Evolutionary conservation across 2,329 filamentous ascomycete genomes (phyloP), one percentile per base, ranked within the genome.

Genomic region (Apiospora arundinis): DNA sequence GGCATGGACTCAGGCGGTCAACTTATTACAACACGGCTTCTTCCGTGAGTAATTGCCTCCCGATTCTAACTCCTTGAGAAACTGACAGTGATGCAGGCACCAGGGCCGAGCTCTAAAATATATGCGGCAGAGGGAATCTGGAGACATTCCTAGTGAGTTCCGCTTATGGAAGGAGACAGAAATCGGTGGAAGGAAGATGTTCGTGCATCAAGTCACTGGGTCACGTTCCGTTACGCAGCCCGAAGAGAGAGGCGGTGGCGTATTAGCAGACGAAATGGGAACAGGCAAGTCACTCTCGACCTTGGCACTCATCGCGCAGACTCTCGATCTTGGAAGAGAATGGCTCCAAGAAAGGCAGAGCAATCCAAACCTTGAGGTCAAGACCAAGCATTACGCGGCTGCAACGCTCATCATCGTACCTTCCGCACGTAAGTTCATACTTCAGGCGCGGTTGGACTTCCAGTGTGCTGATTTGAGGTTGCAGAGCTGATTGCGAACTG

Each of bases 401-500:
- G 6, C 56, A 5, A 65, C 56, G 1, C 56, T 65, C 7, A 14
- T 65, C 1, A 23, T 65, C 18, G 37, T 70, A 1, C 69, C 69
- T 21, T 70, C 69, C 12, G 69, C 44, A 7, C 45, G 69, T 70
- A 40, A 66, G 60, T 45, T n/a, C n/a, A n/a, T n/a, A n/a, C n/a
- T n/a, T n/a, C n/a, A n/a, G n/a, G n/a, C n/a, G n/a, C n/a, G n/a
- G n/a, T n/a, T n/a, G n/a, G n/a, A n/a, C n/a, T n/a, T n/a, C n/a
- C n/a, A n/a, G n/a, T n/a, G n/a, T n/a, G n/a, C n/a, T n/a, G n/a
- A n/a, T n/a, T n/a, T n/a, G n/a, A n/a, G n/a, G n/a, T n/a, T n/a
- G n/a, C n/a, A n/a, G n/a, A n/a, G n/a, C n/a, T n/a, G n/a, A n/a
- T n/a, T n/a, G n/a, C n/a, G n/a, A n/a, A n/a, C n/a, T n/a, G n/a